phyloP scores from a whole-genome alignment of 768 basidiomycete species.

The Paxillus ammoniavirescens region DNA sequence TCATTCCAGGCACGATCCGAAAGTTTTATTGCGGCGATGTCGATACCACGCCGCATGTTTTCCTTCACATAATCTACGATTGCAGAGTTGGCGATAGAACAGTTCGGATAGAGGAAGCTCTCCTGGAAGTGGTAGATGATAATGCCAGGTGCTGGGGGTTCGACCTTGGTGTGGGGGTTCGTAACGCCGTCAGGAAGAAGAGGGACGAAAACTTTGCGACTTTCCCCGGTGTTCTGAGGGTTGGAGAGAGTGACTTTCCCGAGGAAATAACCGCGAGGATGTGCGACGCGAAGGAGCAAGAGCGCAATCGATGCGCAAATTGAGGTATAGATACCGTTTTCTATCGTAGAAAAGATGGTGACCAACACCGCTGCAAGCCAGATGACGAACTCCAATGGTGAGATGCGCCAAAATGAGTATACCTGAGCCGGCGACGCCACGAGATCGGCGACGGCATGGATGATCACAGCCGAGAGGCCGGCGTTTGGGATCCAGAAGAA shows the following conservation, averaged over 20 bases:
- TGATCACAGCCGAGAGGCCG: slow-evolving; percentile 89
- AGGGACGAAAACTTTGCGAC: slow-evolving; percentile 84
- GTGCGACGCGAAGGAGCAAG: slow-evolving; percentile 82
- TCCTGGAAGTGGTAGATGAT: slow-evolving; percentile 92
- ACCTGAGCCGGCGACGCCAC: slow-evolving; percentile 81
- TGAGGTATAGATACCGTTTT: slow-evolving; percentile 89
- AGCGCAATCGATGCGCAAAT: slow-evolving; percentile 77
- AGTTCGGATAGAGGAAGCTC: slow-evolving; percentile 84
- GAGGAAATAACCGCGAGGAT: slow-evolving; percentile 87
- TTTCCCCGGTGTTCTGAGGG: slow-evolving; percentile 29
- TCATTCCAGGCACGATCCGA: slow-evolving; percentile 95
- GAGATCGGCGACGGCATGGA: slow-evolving; percentile 87
- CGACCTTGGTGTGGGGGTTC: slow-evolving; percentile 69
- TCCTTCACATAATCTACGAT: slow-evolving; percentile 82
- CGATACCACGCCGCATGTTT: slow-evolving; percentile 72
- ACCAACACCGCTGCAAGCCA: slow-evolving; percentile 85
- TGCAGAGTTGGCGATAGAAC: slow-evolving; percentile 61
- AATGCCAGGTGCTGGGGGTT: slow-evolving; percentile 80
- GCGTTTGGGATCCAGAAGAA: slow-evolving; percentile 89
- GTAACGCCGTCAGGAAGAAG: slow-evolving; percentile 58
- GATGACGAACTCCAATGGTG: slow-evolving; percentile 89
- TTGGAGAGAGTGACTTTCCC: slow-evolving; percentile 71
- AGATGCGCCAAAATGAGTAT: slow-evolving; percentile 91
- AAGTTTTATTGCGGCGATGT: slow-evolving; percentile 57
- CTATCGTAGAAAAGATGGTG: slow-evolving; percentile 91